Percentiles rank a stretch among this genome's conserved stretches.
Conservation (phyloP, 352 stramenopile genomes). For the Bremia lactucae region DNA sequence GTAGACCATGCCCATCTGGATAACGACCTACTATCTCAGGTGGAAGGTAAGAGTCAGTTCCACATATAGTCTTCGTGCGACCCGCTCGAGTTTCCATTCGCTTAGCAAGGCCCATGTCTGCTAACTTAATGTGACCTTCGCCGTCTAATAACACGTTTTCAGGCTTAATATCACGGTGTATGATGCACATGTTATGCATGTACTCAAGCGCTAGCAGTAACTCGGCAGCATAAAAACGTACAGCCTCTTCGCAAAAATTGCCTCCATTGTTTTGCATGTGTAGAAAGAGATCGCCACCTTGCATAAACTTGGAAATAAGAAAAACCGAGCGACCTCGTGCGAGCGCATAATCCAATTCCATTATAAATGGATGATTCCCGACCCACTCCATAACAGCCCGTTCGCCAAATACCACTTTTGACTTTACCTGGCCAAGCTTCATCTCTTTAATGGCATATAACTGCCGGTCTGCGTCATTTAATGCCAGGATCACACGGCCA, state of each 20-base stretch:
- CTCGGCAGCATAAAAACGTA: constrained; percentile 81
- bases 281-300: constrained; percentile 91
- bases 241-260: constrained; percentile 61
- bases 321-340: constrained; percentile 94
- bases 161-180: constrained; percentile 90
- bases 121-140: constrained; percentile 86
- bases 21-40: constrained; percentile 83
- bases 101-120: constrained; percentile 88
- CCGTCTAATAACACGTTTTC: constrained; percentile 86
- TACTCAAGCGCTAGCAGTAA: constrained; percentile 75
- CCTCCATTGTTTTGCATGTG: constrained; percentile 84
- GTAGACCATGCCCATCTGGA: constrained; percentile 67
- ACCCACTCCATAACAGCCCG: constrained; percentile 79
- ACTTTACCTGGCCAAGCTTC: constrained; percentile 81
- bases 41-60: constrained; percentile 84
- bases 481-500: constrained; percentile 68
- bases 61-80: constrained; percentile 85
- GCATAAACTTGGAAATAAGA: constrained; percentile 97
- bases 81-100: constrained; percentile 55
- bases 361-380: constrained; percentile 91
- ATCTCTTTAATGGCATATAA: constrained; percentile 86
- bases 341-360: constrained; percentile 94
- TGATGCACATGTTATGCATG: constrained; percentile 87
- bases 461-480: constrained; percentile 22
- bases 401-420: constrained; percentile 81